Evolutionary conservation across 2,329 filamentous ascomycete species (phyloP).

Genomic region (Amauroascus verrucosus): DNA sequence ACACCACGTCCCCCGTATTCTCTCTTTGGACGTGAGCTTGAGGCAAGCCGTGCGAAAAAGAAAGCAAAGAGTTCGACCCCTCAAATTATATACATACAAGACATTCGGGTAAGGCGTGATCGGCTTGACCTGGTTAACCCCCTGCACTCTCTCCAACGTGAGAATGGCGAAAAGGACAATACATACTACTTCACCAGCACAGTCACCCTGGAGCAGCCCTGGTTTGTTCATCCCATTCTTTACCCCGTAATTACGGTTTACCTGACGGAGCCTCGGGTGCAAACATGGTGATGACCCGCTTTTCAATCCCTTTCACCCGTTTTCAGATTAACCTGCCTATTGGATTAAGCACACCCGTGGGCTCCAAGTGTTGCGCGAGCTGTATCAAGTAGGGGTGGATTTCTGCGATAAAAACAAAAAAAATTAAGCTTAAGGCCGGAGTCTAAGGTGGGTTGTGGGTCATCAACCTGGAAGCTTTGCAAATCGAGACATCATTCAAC

Average conservation of each 20-base stretch:
- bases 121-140: conserved; percentile 3
- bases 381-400: neutral
- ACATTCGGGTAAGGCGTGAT: conserved; percentile 13
- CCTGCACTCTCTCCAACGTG: neutral
- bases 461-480: conserved; percentile 1
- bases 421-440: conserved; percentile 3
- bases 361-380: neutral
- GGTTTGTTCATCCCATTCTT: neutral
- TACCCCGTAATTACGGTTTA: conserved; percentile 2
- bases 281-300: conserved; percentile 7
- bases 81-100: neutral
- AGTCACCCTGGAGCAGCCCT: neutral
- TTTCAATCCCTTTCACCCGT: neutral
- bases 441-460: conserved; percentile 7
- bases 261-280: conserved; percentile 4
- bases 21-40: neutral
- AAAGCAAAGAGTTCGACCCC: conserved; percentile 7
- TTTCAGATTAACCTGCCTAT: neutral
- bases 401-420: no score
- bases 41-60: neutral
- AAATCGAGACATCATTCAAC: neutral
- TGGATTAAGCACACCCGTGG: neutral
- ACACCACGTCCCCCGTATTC: conserved; percentile 4
- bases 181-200: conserved; percentile 1
- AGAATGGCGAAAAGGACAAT: neutral